These are phyloP conservation scores for Tylopilus subfusipes DNA, from an alignment of 768 basidiomycete species.

Conservation along the genomic window DNA sequence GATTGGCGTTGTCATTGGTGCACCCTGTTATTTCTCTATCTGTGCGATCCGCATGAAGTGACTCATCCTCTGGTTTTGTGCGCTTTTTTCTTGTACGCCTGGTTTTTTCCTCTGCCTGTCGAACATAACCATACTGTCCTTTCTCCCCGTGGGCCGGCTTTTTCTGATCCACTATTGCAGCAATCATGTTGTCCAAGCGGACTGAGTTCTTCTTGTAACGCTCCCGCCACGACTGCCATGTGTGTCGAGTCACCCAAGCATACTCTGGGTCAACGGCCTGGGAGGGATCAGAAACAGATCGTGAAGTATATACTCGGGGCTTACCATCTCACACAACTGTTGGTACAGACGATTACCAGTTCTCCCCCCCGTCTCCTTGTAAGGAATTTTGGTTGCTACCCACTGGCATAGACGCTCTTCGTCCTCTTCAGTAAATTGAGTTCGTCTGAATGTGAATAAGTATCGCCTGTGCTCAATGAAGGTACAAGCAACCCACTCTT, in stretches of 20 bases:
- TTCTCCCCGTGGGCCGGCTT: slow-evolving; percentile 69
- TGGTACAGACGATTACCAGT: slow-evolving; percentile 83
- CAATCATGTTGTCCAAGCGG: slow-evolving; percentile 63
- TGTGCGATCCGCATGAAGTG: slow-evolving; percentile 18
- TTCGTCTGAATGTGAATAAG: slow-evolving; percentile 47
- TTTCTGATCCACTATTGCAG: slow-evolving; percentile 64
- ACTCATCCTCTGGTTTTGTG: slow-evolving; percentile 29
- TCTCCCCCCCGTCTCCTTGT: slow-evolving; percentile 76
- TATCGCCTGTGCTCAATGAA: background rate
- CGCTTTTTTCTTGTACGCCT: slow-evolving; percentile 55
- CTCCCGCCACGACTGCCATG: slow-evolving; percentile 90
- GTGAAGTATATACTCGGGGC: slow-evolving; percentile 7
- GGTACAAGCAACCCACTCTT: slow-evolving; percentile 53
- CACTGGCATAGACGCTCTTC: slow-evolving; percentile 71
- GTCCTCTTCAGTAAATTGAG: slow-evolving; percentile 73
- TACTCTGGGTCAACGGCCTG: slow-evolving; percentile 69
- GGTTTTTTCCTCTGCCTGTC: slow-evolving; percentile 66
- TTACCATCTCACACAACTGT: slow-evolving; percentile 71
- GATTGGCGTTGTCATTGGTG: slow-evolving; percentile 6
- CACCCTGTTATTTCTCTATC: slow-evolving; percentile 16
- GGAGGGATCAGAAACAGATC: background rate
- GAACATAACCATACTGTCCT: slow-evolving; percentile 80
- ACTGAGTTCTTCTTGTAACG: slow-evolving; percentile 80
- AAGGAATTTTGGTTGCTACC: slow-evolving; percentile 82
- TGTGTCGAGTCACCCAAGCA: slow-evolving; percentile 76